Evolutionary conservation across 2,329 filamentous ascomycete species (phyloP).

Genomic region (Ceratocystis albifundus): DNA sequence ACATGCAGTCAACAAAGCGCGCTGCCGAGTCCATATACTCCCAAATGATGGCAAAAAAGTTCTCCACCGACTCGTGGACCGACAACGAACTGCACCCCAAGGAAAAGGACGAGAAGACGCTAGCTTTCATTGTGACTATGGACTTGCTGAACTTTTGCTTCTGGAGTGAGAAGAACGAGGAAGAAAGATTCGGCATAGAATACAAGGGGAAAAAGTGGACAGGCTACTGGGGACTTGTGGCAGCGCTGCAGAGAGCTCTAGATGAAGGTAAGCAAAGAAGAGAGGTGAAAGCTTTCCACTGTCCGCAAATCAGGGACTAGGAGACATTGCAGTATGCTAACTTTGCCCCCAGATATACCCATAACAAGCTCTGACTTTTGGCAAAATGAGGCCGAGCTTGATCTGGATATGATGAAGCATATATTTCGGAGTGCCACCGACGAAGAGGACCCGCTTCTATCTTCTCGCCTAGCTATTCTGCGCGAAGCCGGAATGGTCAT

Average conservation of each 20-base stretch:
- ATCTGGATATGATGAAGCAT: slow-evolving; percentile 57
- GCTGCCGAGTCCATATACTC: slow-evolving; percentile 69
- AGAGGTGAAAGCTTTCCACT: no score
- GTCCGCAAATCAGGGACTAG: neutral
- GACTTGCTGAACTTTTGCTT: slow-evolving; percentile 95
- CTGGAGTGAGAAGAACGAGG: slow-evolving; percentile 64
- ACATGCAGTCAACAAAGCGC: slow-evolving; percentile 68
- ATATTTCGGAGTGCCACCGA: slow-evolving; percentile 80
- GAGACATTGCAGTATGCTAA: neutral
- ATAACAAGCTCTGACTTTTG: slow-evolving; percentile 85
- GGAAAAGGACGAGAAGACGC: slow-evolving; percentile 62
- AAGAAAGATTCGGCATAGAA: slow-evolving; percentile 68
- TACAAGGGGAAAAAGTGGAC: slow-evolving; percentile 78
- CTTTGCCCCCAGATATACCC: slow-evolving; percentile 52
- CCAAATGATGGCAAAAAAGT: slow-evolving; percentile 72
- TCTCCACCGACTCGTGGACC: slow-evolving; percentile 77
- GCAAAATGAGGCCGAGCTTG: slow-evolving; percentile 64
- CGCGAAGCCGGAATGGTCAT: slow-evolving; percentile 73
- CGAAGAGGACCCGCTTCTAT: slow-evolving; percentile 75
- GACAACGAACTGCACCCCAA: slow-evolving; percentile 84
- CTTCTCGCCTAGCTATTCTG: slow-evolving; percentile 65
- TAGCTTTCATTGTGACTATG: slow-evolving; percentile 95
- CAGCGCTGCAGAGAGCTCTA: slow-evolving; percentile 70
- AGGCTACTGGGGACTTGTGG: slow-evolving; percentile 90
- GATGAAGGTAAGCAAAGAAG: slow-evolving; percentile 53